These are phyloP conservation scores for Ogataea hybrid DNA, from an alignment of 1,139 yeast genomes.

Conservation along the genomic window DNA sequence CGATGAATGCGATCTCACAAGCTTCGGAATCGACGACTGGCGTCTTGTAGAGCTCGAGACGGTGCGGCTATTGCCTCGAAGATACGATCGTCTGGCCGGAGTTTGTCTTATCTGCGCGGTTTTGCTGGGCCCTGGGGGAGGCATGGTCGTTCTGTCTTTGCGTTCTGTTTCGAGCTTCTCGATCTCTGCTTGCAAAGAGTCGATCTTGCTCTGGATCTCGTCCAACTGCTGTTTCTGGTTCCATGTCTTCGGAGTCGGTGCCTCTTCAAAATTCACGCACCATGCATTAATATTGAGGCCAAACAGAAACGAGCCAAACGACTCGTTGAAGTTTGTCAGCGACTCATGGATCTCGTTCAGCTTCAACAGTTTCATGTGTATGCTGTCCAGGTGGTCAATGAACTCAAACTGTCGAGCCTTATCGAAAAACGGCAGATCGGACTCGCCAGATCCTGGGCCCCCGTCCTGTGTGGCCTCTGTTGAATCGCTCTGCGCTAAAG, in stretches of 20 bases:
- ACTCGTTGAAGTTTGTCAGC: conserved; percentile 56
- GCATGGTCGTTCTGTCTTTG: conserved; percentile 21
- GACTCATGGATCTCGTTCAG: conserved; percentile 51
- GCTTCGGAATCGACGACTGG: conserved; percentile 19
- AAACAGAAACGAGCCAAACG: conserved; percentile 58
- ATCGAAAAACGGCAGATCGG: conserved; percentile 35
- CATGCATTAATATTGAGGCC: conserved; percentile 65
- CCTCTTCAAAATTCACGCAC: conserved; percentile 58
- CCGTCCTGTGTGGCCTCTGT: conserved; percentile 4
- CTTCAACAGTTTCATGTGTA: conserved; percentile 46
- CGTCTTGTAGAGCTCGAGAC: conserved; percentile 5
- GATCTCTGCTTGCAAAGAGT: conserved; percentile 16
- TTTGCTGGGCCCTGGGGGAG: conserved; percentile 20
- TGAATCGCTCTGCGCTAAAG: conserved; percentile 8
- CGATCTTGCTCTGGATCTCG: conserved; percentile 19
- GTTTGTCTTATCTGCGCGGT: conserved; percentile 4
- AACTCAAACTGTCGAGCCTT: conserved; percentile 27
- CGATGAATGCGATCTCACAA: conserved; percentile 11
- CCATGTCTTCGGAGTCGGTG: conserved; percentile 34
- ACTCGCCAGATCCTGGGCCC: conserved; percentile 5
- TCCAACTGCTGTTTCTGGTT: conserved; percentile 18
- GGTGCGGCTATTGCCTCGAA: conserved; percentile 10
- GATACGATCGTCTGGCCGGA: conserved; percentile 8
- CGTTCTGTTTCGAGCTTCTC: conserved; percentile 14
- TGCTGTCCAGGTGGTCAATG: conserved; percentile 44